Evolutionary conservation across 495 filamentous ascomycete species (phyloP).

Genomic region (Thermochaetoides thermophila): DNA sequence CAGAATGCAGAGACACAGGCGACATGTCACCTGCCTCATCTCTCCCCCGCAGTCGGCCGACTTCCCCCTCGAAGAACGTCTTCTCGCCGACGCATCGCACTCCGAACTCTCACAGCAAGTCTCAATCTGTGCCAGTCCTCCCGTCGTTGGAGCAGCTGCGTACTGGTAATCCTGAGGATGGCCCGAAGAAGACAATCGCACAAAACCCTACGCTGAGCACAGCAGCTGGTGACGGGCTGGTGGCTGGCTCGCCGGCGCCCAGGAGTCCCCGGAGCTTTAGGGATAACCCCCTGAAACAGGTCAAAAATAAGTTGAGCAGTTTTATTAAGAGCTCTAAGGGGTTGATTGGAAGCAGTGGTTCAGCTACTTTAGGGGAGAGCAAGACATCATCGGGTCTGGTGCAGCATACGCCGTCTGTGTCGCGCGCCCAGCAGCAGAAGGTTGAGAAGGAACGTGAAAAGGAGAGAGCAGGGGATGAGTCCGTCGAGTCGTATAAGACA

Average conservation of each 20-base stretch:
- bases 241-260: conserved; percentile 57
- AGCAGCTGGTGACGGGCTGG: conserved; percentile 26
- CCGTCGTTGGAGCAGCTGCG: conserved; percentile 29
- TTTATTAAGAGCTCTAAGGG: conserved; percentile 75
- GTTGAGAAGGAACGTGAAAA: too few species aligned
- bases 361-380: conserved; percentile 59
- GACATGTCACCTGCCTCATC: too few species aligned
- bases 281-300: conserved; percentile 72
- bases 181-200: conserved; percentile 45
- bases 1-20: too few species aligned
- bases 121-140: conserved; percentile 34
- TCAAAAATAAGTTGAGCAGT: conserved; percentile 76
- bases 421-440: conserved; percentile 19
- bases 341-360: conserved; percentile 68
- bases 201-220: conserved; percentile 41
- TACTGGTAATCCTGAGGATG: conserved; percentile 19
- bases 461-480: too few species aligned
- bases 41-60: too few species aligned
- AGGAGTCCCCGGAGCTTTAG: conserved; percentile 44
- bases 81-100: too few species aligned
- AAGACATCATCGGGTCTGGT: conserved; percentile 43
- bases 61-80: conserved; percentile 27
- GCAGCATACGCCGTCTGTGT: conserved; percentile 25
- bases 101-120: conserved; percentile 3
- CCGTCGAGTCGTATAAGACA: conserved; percentile 25